These are phyloP conservation scores for Oryza australiensis DNA, from an alignment of 176 grass and related monocot species.

Conservation along the genomic window DNA sequence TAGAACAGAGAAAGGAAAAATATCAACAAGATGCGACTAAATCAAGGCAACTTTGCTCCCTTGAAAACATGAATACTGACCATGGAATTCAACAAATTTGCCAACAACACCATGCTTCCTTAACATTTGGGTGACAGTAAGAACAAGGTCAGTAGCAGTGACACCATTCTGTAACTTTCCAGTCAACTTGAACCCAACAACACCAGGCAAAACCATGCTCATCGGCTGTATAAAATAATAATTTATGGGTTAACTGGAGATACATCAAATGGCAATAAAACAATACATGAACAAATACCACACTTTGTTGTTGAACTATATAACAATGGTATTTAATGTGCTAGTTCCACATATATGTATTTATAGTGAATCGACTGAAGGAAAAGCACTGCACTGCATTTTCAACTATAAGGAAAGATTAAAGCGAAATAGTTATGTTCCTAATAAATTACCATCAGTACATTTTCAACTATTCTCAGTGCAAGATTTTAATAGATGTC, in stretches of 20 bases:
- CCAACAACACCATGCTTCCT: conserved; percentile 96
- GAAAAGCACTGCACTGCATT: neutral
- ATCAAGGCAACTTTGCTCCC: neutral
- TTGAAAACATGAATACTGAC: conserved; percentile 36
- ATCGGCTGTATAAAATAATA: conserved; percentile 66
- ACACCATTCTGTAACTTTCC: conserved; percentile 76
- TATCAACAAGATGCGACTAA: conserved; percentile 4
- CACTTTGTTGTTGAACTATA: conserved; percentile 6
- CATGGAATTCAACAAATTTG: conserved; percentile 94
- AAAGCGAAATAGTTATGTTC: neutral
- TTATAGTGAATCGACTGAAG: neutral
- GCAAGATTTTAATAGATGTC: neutral
- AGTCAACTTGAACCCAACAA: conserved; percentile 81
- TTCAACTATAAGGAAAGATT: neutral
- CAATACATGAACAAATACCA: neutral
- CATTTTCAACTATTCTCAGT: neutral
- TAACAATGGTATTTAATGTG: neutral
- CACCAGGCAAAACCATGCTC: conserved; percentile 98
- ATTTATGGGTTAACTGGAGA: neutral
- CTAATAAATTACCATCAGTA: neutral
- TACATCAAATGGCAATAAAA: conserved; percentile 10
- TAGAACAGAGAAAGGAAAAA: neutral
- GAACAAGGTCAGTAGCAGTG: conserved; percentile 86
- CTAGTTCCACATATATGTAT: neutral
- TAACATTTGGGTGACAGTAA: conserved; percentile 92